Percentiles rank a stretch among this genome's conserved stretches.
These are phyloP conservation scores for Beauveria varroae DNA, from an alignment of 2,329 filamentous ascomycete species.

Conservation along the genomic window DNA sequence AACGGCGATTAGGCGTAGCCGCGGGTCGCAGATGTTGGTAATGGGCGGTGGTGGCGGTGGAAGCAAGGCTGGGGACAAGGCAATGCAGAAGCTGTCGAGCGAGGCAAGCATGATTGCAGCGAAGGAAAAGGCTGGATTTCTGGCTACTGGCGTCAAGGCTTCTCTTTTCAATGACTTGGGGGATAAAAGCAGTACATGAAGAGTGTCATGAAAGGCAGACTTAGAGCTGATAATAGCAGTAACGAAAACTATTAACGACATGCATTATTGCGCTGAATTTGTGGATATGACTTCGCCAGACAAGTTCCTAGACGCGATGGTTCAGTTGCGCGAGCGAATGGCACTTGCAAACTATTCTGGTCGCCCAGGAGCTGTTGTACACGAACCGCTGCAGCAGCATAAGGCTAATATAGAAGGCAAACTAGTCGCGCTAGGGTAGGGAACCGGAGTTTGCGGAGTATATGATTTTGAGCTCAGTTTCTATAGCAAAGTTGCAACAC, in stretches of 20 bases:
- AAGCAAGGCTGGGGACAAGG: conserved; percentile 36
- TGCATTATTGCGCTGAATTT: background rate
- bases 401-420: too few relatives aligned
- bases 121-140: conserved; percentile 55
- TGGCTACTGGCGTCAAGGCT: conserved; percentile 56
- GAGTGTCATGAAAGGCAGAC: background rate
- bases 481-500: too few relatives aligned
- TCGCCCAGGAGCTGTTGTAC: too few relatives aligned
- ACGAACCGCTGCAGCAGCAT: too few relatives aligned
- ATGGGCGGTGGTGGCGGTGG: conserved; percentile 35
- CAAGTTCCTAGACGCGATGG: too few relatives aligned
- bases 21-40: conserved; percentile 20
- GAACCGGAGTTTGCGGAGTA: too few relatives aligned
- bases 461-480: too few relatives aligned
- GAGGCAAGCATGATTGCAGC: conserved; percentile 54
- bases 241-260: background rate
- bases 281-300: background rate
- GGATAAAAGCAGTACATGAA: conserved; percentile 9
- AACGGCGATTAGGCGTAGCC: conserved; percentile 19
- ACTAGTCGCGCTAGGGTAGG: too few relatives aligned
- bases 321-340: too few relatives aligned
- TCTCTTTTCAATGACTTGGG: conserved; percentile 48
- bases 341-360: too few relatives aligned
- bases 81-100: conserved; percentile 52
- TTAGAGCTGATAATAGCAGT: background rate